Evolutionary conservation across 1,284 basidiomycete genomes (phyloP), one percentile per base, ranked within the genome.

Genomic region (Peniophora sp.): DNA sequence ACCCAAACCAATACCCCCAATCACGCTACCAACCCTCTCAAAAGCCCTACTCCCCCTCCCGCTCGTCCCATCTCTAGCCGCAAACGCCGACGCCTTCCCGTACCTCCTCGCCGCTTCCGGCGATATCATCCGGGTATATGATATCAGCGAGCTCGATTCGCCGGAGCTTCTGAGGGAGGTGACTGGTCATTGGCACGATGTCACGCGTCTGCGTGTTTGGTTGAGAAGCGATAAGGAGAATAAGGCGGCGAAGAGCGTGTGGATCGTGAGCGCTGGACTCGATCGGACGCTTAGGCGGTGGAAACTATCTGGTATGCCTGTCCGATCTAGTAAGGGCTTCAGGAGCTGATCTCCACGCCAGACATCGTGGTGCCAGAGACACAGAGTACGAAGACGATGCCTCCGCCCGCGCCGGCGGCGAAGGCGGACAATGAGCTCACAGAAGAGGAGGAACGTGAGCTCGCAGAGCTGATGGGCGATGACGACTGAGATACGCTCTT

Each of bases 131-230:
- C 77, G 86, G 17, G 70, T 88, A 23, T 90, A 82, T 57, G 86
- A 89, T 59, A 63, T 87, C 43, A 82, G 83, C 2, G 71, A 75
- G 1, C 69, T 71, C 20, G 74, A 83, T 32, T 77, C 83, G 56
- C 82, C 82, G 1, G 83, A 87, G 55, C 66, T 88, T 38, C 63
- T 90, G 17, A 72, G 81, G 16, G 75, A 80, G 56, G 69, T 91
- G 6, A 86, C 93, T 56, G 92, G 79, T 3, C 94, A 97, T 64
- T 92, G 85, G 79, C 89, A 91, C 56, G 89, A 94, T 58, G 83
- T 96, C 10, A 86, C 79, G 3, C 80, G 78, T 2, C 65, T 97
- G 39, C 74, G 75, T 27, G 66, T 86, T 5, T 96, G 92, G 90
- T 65, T 79, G 55, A 74, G 80, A 23, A 69, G 69, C 5, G 66